These are phyloP conservation scores for Juncus effusus DNA, from an alignment of 176 grass and related monocot genomes.

Conservation along the genomic window DNA sequence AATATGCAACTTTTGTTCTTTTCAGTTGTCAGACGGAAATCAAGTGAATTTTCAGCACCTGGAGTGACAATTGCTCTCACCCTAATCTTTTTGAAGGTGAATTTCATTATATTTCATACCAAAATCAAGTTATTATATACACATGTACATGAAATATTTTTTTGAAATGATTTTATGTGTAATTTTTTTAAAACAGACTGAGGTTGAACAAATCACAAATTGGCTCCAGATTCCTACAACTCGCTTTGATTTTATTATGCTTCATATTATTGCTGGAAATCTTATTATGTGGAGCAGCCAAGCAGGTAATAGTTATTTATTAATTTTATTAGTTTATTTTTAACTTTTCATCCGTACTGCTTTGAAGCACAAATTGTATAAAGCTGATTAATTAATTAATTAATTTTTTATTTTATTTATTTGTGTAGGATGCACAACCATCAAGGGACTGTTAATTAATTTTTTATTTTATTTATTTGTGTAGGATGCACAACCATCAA, in stretches of 20 bases:
- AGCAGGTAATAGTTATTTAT: constrained; percentile 52
- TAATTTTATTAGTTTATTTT: not conserved
- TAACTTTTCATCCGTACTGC: no score
- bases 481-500: constrained; percentile 64
- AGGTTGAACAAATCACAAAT: constrained; percentile 76
- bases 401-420: no score
- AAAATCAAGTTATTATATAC: not conserved
- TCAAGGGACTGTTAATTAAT: constrained; percentile 44
- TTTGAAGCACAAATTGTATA: no score
- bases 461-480: not conserved
- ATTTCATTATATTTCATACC: constrained; percentile 11
- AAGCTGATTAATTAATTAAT: no score
- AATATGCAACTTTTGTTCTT: constrained; percentile 11
- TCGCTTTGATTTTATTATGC: constrained; percentile 93
- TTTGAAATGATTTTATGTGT: not conserved
- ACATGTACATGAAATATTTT: constrained; percentile 4
- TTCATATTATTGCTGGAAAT: constrained; percentile 78
- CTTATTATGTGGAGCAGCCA: constrained; percentile 92
- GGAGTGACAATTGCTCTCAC: constrained; percentile 94
- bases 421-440: constrained; percentile 64
- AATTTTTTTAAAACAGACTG: constrained; percentile 50
- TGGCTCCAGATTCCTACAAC: constrained; percentile 63
- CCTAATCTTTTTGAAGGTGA: constrained; percentile 88
- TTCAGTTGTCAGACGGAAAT: constrained; percentile 77
- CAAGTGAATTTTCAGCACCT: constrained; percentile 95